These are phyloP conservation scores for Rhytidiadelphus loreus DNA, from an alignment of 225 moss, liverwort and hornwort genomes.

Conservation along the genomic window DNA sequence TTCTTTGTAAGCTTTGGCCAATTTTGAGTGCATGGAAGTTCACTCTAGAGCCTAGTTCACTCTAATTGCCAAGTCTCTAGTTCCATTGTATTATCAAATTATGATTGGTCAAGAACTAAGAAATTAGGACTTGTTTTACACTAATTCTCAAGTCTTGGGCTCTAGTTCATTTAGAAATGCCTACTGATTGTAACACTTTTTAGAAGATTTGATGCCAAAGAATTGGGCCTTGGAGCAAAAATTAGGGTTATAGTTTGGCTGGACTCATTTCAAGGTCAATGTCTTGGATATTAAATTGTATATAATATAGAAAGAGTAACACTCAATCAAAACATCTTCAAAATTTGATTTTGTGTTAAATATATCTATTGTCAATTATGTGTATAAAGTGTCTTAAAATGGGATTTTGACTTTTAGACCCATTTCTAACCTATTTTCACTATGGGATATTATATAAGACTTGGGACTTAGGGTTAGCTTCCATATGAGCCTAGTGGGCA, in stretches of 20 bases:
- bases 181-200: not conserved
- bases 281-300: not conserved
- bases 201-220: not conserved
- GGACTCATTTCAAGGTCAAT: not conserved
- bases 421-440: not conserved
- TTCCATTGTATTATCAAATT: not conserved
- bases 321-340: not conserved
- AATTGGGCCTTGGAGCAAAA: rapidly evolving
- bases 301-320: not conserved
- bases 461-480: too few relatives aligned
- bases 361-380: not conserved
- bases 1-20: not conserved
- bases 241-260: not conserved
- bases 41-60: rapidly evolving
- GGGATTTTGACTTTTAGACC: not conserved
- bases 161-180: not conserved
- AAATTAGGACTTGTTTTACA: not conserved
- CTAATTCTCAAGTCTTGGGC: rapidly evolving
- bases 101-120: not conserved
- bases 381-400: not conserved
- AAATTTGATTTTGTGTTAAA: not conserved
- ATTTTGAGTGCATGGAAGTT: not conserved
- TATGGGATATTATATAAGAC: rapidly evolving
- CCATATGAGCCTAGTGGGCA: too few relatives aligned
- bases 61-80: not conserved